phyloP scores from a whole-genome alignment of 805 yeast species.

The Candida krabiensis region DNA sequence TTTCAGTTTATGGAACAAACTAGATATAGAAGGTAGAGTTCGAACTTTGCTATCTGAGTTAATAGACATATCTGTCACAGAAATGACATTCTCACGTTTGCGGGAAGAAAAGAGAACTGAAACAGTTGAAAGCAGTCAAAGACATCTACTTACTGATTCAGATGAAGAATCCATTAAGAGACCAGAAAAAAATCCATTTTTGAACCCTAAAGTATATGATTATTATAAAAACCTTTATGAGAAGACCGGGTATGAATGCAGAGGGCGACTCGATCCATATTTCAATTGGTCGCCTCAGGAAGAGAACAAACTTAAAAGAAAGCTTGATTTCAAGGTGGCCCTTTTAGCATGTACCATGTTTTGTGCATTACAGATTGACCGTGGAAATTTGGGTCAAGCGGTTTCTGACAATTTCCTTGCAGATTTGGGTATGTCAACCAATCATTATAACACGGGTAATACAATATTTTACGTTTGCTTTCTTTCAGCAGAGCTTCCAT shows the following conservation, averaged over 20 bases:
- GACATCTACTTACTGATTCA: too few species aligned
- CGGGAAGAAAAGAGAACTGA: too few species aligned
- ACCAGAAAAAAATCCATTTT: constrained; percentile 36
- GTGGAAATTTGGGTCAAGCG: constrained; percentile 55
- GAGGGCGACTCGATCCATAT: constrained; percentile 53
- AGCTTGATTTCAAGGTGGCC: constrained; percentile 54
- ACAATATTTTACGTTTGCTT: constrained; percentile 54
- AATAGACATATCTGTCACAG: too few species aligned
- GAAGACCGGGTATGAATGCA: constrained; percentile 50
- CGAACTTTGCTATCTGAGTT: too few species aligned
- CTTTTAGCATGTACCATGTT: constrained; percentile 60
- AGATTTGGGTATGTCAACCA: constrained; percentile 52
- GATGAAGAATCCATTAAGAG: too few species aligned
- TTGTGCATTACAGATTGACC: constrained; percentile 54
- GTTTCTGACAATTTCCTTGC: constrained; percentile 52
- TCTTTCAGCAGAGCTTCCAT: constrained; percentile 58
- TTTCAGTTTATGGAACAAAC: too few species aligned
- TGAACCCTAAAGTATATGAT: constrained; percentile 46
- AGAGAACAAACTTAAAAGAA: constrained; percentile 47
- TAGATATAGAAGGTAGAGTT: too few species aligned
- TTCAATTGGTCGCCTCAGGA: constrained; percentile 53
- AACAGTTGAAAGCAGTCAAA: too few species aligned
- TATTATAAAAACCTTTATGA: constrained; percentile 47
- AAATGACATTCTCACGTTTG: too few species aligned
- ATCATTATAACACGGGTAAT: constrained; percentile 57